Evolutionary conservation across 768 basidiomycete genomes (phyloP).

Genomic region (Pleurotus platypus): DNA sequence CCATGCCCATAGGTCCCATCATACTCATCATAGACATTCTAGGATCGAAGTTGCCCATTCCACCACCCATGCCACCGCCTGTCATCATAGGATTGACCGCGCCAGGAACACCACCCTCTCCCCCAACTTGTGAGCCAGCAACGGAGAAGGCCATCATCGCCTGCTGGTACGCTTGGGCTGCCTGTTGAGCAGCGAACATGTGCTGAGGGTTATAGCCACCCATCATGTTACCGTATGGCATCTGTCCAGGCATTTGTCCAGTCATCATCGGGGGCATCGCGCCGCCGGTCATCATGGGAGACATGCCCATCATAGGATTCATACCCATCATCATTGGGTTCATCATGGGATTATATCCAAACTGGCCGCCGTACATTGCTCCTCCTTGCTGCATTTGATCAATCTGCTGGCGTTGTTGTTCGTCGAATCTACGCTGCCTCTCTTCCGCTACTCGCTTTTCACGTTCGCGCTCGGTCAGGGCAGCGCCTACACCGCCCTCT

Average conservation of each 20-base stretch:
- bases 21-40: slow-evolving; percentile 82
- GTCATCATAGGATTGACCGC: slow-evolving; percentile 55
- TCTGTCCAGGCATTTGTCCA: slow-evolving; percentile 29
- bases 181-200: slow-evolving; percentile 84
- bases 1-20: slow-evolving; percentile 37
- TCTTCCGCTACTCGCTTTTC: slow-evolving; percentile 92
- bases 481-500: slow-evolving; percentile 92
- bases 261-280: slow-evolving; percentile 32
- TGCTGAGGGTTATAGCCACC: slow-evolving; percentile 65
- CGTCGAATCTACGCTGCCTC: slow-evolving; percentile 88
- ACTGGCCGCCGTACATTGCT: slow-evolving; percentile 61
- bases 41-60: slow-evolving; percentile 53
- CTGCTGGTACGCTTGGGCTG: slow-evolving; percentile 84
- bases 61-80: slow-evolving; percentile 22
- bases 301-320: slow-evolving; percentile 47
- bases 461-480: slow-evolving; percentile 91
- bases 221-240: slow-evolving; percentile 62
- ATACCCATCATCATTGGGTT: slow-evolving; percentile 67
- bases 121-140: slow-evolving; percentile 72
- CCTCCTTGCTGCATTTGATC: slow-evolving; percentile 86
- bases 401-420: slow-evolving; percentile 82
- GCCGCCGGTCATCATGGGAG: slow-evolving; percentile 34
- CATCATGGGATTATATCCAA: slow-evolving; percentile 68
- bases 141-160: slow-evolving; percentile 81
- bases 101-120: slow-evolving; percentile 42